Conservation (phyloP, 306 rosid species). For the Mimosa bimucronata region DNA sequence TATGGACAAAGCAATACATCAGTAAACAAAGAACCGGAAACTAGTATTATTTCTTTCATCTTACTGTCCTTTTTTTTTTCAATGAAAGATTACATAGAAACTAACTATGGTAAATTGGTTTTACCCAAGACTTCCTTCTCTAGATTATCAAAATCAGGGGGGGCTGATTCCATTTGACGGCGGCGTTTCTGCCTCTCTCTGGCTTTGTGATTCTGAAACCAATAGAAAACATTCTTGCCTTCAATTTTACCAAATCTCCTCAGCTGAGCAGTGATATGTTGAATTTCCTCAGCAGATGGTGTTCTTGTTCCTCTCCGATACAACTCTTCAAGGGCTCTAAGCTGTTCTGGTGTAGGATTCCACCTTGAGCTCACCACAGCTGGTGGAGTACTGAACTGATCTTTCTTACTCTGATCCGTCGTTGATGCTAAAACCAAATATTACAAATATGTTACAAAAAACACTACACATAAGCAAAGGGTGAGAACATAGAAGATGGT, state of each 20-base stretch:
- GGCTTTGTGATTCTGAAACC: conserved; percentile 98
- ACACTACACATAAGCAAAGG: neutral
- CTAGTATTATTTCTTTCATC: neutral
- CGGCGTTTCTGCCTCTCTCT: conserved; percentile 97
- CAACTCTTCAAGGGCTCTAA: conserved; percentile 62
- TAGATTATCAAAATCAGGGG: conserved; percentile 38
- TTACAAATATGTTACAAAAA: neutral
- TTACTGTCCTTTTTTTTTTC: neutral
- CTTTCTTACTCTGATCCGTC: conserved; percentile 53
- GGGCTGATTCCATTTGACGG: conserved; percentile 79
- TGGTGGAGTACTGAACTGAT: conserved; percentile 40
- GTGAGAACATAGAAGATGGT: neutral
- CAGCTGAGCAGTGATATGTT: conserved; percentile 86
- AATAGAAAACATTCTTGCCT: conserved; percentile 95
- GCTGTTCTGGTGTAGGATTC: conserved; percentile 75
- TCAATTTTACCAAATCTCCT: conserved; percentile 83
- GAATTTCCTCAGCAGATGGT: conserved; percentile 88
- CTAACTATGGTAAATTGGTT: conserved; percentile 16
- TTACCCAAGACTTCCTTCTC: conserved; percentile 67
- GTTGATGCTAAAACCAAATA: conserved; percentile 23
- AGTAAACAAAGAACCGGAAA: conserved; percentile 16
- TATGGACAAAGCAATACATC: conserved; percentile 25
- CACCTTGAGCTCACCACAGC: conserved; percentile 69
- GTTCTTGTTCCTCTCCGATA: conserved; percentile 71
- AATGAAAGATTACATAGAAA: conserved; percentile 4